These are phyloP conservation scores for Globisporangium megalacanthum DNA, from an alignment of 352 stramenopile species.

Conservation along the genomic window DNA sequence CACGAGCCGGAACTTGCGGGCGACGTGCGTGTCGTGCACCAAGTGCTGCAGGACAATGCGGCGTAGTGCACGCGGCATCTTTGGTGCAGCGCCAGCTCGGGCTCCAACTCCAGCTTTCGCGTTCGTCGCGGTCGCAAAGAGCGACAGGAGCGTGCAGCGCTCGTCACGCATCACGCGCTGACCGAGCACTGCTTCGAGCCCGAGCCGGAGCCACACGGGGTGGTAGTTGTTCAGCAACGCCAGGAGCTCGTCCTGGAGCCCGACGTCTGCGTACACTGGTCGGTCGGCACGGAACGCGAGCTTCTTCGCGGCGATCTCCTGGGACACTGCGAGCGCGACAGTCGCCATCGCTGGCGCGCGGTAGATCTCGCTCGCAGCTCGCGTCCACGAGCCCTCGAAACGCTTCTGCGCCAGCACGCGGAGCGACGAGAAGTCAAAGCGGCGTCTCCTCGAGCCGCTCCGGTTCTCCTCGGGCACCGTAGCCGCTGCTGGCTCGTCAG, in stretches of 20 bases:
- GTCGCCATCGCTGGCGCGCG: conserved; percentile 43
- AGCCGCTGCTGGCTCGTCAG: conserved; percentile 15
- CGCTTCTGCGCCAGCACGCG: conserved; percentile 65
- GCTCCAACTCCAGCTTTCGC: conserved; percentile 16
- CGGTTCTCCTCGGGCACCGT: too few species aligned
- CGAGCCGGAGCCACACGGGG: conserved; percentile 88
- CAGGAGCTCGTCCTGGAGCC: conserved; percentile 81
- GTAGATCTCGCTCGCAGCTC: conserved; percentile 55
- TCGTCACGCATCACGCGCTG: conserved; percentile 47
- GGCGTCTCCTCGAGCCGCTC: conserved; percentile 2
- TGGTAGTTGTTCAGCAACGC: conserved; percentile 89
- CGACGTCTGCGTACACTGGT: conserved; percentile 88
- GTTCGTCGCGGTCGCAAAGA: conserved; percentile 31
- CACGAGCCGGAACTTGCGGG: conserved; percentile 56
- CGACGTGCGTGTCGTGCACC: conserved; percentile 56
- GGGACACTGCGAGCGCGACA: conserved; percentile 54
- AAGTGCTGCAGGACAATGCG: conserved; percentile 65
- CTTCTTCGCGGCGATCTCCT: conserved; percentile 65
- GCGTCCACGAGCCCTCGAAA: conserved; percentile 59
- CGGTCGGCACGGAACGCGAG: conserved; percentile 84
- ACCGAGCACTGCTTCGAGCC: conserved; percentile 84
- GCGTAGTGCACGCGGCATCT: conserved; percentile 50
- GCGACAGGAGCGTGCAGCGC: conserved; percentile 43
- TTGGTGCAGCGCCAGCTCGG: not conserved
- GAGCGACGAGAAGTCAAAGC: conserved; percentile 66